Base-by-base conservation (phyloP, 441 rosid species). In the Pelargonium citronellum region DNA sequence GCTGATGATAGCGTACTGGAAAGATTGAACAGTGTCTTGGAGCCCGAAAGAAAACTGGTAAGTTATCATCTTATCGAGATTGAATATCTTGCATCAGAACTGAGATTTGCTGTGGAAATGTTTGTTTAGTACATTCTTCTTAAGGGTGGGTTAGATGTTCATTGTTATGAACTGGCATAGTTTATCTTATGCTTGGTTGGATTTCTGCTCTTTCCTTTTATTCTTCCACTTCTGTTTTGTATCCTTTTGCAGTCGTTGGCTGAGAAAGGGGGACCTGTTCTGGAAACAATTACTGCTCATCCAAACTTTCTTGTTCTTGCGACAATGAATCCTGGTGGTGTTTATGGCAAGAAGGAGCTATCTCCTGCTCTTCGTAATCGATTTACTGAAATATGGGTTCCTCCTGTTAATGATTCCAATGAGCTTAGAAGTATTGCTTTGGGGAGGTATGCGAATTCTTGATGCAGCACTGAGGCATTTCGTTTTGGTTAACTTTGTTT, bases 301-400 rank as follows among this genome's bases (percentile, higher is more conserved):
- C 75, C 79, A 16, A 80, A 86, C 43, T 95, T 95, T 79, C 83
- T 89, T 71, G 86, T 91, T 75, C 87, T 95, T 78, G 98, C 98
- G 68, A 95, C 99, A 19, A 95, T 95, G 99, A 95, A 95, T 81
- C 99, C 99, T 78, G 99, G 99, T 79, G 98, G 99, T 80, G 99
- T 92, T 78, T 92, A 85, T 82, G 98, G 99, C 61, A 95, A 95
- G 85, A 95, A 92, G 87, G 99, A 95, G 81, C 83, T 92, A 70
- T 92, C 98, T 70, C 98, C 98, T 51, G 99, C 99, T 61, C 95
- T 95, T 64, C 96, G 97, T 66, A 95, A 92, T 80, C 85, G 99
- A 68, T 95, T 92, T 71, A 95, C 99, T 19, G 99, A 95, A 85
- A 89, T 95, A 77, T 95, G 99, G 99, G 98, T 95, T 46, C 95